These are phyloP conservation scores for Phoma sp. DNA, from an alignment of 2,329 filamentous ascomycete genomes.

Conservation along the genomic window DNA sequence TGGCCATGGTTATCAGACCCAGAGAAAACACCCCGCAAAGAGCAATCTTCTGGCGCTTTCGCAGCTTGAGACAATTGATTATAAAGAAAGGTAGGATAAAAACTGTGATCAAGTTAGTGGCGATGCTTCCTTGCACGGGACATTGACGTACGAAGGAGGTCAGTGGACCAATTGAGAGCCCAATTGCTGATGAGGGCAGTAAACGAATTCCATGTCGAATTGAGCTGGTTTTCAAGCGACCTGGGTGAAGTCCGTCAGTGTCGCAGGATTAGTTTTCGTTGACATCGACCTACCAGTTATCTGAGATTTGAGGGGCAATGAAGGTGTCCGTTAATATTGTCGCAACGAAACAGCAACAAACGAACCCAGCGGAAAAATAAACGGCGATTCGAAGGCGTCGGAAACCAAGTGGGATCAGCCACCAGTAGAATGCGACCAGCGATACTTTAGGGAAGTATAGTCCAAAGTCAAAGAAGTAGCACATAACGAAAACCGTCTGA, in stretches of 20 bases:
- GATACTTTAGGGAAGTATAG: constrained; percentile 31
- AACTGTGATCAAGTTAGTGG: constrained; percentile 11
- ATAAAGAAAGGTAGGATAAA: constrained; percentile 33
- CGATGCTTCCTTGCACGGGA: background rate
- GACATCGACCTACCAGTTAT: constrained; percentile 24
- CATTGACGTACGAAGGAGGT: constrained; percentile 21
- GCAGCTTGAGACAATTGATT: constrained; percentile 29
- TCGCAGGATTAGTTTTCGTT: background rate
- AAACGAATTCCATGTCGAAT: constrained; percentile 29
- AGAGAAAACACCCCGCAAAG: constrained; percentile 31
- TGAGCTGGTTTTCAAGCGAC: constrained; percentile 28
- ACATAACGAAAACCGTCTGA: constrained; percentile 27
- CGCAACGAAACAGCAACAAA: constrained; percentile 19
- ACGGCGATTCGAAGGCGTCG: constrained; percentile 24
- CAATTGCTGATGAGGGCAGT: constrained; percentile 21
- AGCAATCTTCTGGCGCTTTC: constrained; percentile 29
- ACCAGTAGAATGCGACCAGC: constrained; percentile 32
- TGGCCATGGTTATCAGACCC: constrained; percentile 27
- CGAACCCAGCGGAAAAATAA: constrained; percentile 15
- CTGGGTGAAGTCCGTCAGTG: background rate
- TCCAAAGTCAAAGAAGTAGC: constrained; percentile 30
- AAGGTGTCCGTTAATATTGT: constrained; percentile 25
- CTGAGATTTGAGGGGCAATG: constrained; percentile 15
- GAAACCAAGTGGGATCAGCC: constrained; percentile 30
- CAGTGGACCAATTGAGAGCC: constrained; percentile 26